phyloP scores from a whole-genome alignment of 306 rosid genomes.

The Chamaecrista fasciculata region DNA sequence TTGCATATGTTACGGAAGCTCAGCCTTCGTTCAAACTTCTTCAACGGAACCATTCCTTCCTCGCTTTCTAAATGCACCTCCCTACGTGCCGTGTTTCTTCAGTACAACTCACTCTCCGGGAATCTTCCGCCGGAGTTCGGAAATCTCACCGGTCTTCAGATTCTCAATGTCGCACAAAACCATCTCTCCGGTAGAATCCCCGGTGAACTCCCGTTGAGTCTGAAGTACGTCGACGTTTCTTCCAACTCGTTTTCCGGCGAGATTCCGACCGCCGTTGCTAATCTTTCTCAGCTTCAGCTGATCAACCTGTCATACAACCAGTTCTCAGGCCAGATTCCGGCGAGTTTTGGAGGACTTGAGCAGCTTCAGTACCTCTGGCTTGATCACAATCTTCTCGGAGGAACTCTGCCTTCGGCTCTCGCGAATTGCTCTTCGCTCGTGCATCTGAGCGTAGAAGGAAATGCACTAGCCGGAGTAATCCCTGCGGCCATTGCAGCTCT shows the following conservation, averaged over 20 bases:
- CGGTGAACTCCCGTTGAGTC: conserved; percentile 46
- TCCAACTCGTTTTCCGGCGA: conserved; percentile 76
- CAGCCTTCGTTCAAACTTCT: conserved; percentile 70
- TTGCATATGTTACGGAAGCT: conserved; percentile 60
- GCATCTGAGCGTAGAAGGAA: conserved; percentile 79
- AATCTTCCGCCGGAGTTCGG: conserved; percentile 60
- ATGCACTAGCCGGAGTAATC: conserved; percentile 69
- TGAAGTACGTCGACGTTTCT: conserved; percentile 71
- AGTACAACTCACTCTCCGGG: conserved; percentile 76
- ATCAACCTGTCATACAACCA: conserved; percentile 80
- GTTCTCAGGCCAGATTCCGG: conserved; percentile 76
- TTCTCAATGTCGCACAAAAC: conserved; percentile 71
- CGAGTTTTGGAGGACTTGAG: conserved; percentile 70
- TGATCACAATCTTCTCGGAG: conserved; percentile 65
- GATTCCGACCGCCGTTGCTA: conserved; percentile 54
- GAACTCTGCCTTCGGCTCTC: conserved; percentile 85
- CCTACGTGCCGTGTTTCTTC: conserved; percentile 64
- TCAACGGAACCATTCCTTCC: conserved; percentile 74
- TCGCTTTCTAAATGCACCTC: conserved; percentile 64
- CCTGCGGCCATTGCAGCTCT: conserved; percentile 85
- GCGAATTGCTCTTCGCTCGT: conserved; percentile 80
- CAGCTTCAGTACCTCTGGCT: conserved; percentile 81
- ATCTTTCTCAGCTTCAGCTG: conserved; percentile 60
- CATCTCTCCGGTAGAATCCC: conserved; percentile 66
- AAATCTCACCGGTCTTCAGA: conserved; percentile 54